Conservation (phyloP, 1,139 yeast species). For the Kodamaea anthophila region DNA sequence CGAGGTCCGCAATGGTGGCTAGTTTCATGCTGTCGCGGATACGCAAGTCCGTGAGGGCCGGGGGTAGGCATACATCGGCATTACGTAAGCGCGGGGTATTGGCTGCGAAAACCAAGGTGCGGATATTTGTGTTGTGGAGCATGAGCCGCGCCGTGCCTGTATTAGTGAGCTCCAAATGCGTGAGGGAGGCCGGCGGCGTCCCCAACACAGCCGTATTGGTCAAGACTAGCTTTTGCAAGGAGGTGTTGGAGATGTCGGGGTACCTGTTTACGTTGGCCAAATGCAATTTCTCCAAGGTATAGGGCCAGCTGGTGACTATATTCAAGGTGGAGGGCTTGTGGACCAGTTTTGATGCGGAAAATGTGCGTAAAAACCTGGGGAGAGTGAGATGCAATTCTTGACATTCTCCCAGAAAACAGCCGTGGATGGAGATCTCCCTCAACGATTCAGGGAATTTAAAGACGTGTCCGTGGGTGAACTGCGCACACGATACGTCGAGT, state of each 20-base stretch:
- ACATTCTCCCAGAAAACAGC: too few species aligned
- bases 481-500: not conserved
- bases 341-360: too few species aligned
- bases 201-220: not conserved
- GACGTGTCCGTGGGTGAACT: constrained; percentile 2
- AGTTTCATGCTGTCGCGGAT: not conserved
- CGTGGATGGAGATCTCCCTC: not conserved
- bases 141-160: not conserved
- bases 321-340: not conserved
- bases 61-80: not conserved
- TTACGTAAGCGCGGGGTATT: not conserved
- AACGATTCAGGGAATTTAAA: not conserved
- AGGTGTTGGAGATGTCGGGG: not conserved
- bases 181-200: too few species aligned
- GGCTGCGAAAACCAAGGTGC: constrained; percentile 1
- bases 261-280: not conserved
- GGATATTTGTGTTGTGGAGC: not conserved
- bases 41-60: not conserved
- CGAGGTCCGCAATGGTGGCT: not conserved
- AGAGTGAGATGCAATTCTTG: not conserved
- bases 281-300: not conserved
- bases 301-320: not conserved
- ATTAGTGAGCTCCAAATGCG: not conserved
- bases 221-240: not conserved
- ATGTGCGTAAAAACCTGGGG: not conserved